Base-by-base conservation (phyloP, 306 rosid genomes). In the Purshia tridentata region DNA sequence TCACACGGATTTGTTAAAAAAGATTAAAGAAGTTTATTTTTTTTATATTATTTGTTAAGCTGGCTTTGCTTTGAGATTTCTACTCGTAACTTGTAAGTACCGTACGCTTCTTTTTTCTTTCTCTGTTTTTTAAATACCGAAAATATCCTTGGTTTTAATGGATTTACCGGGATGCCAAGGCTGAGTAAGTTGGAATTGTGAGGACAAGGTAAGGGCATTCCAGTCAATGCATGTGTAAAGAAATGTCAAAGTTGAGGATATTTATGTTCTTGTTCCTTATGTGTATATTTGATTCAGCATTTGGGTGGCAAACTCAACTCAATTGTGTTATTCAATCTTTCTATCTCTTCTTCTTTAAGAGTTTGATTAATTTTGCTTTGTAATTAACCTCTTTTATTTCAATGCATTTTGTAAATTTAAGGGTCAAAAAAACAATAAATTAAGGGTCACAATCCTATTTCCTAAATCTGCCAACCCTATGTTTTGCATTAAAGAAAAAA, bases 141-240 rank as follows among this genome's bases (percentile, higher is more conserved):
- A 53, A 72, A 16, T 73, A 63, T 79, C 85, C 82, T 74, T 67
- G 70, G 61, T 67, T 56, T 45, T 23, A 41, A 20, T 19, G 46
- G 74, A 60, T 78, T 68, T 76, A 69, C 78, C 13, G 59, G 60
- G 64, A 40, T 77, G 52, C 72, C 76, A 49, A 8, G 57, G 56
- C 1, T 20, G 45, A 11, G 13, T 16, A 47, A 49, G 44, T 23
- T 9, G 82, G 71, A 65, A 19, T 51, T 76, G 82, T 69, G 23
- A 19, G 50, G 47, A 47, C 68, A 54, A 71, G 58, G 57, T 19
- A 64, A 73, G 86, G 92, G 86, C 77, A 66, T 74, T 81, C 81
- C 23, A 22, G 91, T 82, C 84, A 80, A 84, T 85, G 71, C 61
- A 45, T 23, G 44, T 81, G 89, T 82, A 84, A 80, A 88, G 81